phyloP scores from a whole-genome alignment of 768 basidiomycete genomes.

The Pleurotus sapidus region DNA sequence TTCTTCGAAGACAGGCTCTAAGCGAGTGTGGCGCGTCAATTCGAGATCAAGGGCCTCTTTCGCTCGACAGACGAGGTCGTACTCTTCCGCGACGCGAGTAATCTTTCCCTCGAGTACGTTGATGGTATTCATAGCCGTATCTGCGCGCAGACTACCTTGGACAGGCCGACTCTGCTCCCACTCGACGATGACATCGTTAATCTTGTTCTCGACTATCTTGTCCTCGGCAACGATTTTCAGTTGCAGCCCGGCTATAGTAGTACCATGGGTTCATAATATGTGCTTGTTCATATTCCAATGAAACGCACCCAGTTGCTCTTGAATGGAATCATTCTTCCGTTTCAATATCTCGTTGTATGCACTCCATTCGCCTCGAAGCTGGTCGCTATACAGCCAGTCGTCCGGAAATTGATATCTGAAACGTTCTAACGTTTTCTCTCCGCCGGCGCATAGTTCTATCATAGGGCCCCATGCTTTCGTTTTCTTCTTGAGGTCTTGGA shows the following conservation, averaged over 20 bases:
- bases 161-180: constrained; percentile 98
- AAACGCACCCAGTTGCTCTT: constrained; percentile 90
- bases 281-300: background rate
- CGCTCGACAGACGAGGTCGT: constrained; percentile 91
- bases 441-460: constrained; percentile 91
- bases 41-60: constrained; percentile 97
- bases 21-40: constrained; percentile 81
- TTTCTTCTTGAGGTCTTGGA: constrained; percentile 98
- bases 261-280: no score
- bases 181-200: constrained; percentile 84
- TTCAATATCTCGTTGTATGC: constrained; percentile 98
- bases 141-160: constrained; percentile 94
- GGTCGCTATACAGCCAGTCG: constrained; percentile 98
- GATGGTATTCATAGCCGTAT: constrained; percentile 94
- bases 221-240: constrained; percentile 99
- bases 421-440: constrained; percentile 96
- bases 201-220: constrained; percentile 96
- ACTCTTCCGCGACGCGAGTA: constrained; percentile 87
- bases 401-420: constrained; percentile 96
- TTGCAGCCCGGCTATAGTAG: constrained; percentile 80
- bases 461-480: constrained; percentile 95
- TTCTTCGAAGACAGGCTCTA: constrained; percentile 95
- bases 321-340: constrained; percentile 96
- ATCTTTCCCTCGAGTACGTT: constrained; percentile 93
- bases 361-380: constrained; percentile 96